These are phyloP conservation scores for Xylaria palmicola DNA, from an alignment of 495 filamentous ascomycete genomes.

Conservation along the genomic window DNA sequence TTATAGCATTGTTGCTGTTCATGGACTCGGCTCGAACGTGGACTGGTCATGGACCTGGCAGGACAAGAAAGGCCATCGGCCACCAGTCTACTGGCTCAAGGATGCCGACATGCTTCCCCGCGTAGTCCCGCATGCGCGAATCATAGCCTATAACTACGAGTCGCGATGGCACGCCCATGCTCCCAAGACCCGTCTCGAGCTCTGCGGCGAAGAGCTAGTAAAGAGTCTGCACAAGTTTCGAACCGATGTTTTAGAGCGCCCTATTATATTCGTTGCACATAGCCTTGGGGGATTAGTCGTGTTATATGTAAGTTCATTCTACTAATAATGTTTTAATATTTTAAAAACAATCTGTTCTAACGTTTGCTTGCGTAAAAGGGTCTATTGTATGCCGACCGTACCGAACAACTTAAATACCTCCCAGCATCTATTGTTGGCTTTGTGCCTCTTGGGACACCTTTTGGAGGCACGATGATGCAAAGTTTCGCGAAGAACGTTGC, in stretches of 20 bases:
- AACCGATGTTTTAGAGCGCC: not conserved
- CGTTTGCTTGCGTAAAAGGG: not conserved
- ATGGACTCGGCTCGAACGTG: slow-evolving; percentile 14
- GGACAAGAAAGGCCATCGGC: not conserved
- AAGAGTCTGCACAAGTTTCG: not conserved
- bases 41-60: slow-evolving; percentile 17
- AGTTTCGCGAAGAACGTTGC: not conserved
- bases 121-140: not conserved
- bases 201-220: slow-evolving; percentile 8
- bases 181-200: not conserved
- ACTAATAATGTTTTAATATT: not conserved
- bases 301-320: not conserved
- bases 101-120: not conserved
- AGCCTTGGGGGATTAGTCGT: not conserved
- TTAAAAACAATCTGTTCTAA: not conserved
- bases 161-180: slow-evolving; percentile 3
- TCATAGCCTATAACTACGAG: slow-evolving; percentile 8
- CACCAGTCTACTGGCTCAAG: slow-evolving; percentile 4
- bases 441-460: not conserved
- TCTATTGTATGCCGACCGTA: not conserved
- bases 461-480: slow-evolving; percentile 10
- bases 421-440: not conserved
- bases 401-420: not conserved
- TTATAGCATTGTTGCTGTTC: slow-evolving; percentile 13
- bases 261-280: slow-evolving; percentile 4